phyloP scores from a whole-genome alignment of 2,329 filamentous ascomycete species.

The Cercospora sp. region DNA sequence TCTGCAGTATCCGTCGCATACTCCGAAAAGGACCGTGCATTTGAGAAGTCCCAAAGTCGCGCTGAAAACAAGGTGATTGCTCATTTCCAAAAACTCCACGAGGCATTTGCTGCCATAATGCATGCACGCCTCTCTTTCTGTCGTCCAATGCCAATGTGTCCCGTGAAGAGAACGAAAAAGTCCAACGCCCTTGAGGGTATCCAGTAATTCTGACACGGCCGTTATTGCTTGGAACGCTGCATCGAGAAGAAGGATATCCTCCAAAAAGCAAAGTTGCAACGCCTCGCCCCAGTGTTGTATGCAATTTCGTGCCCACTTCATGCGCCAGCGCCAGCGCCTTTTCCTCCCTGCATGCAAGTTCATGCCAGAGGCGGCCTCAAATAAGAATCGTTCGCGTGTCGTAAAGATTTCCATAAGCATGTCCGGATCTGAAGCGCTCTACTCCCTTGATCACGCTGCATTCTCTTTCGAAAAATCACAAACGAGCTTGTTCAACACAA shows the following conservation, averaged over 20 bases:
- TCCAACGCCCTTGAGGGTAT: not conserved
- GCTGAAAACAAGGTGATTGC: not conserved
- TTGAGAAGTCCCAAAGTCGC: not conserved
- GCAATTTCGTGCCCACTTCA: not conserved
- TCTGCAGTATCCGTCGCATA: not conserved
- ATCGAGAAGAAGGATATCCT: not conserved
- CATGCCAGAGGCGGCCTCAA: not conserved
- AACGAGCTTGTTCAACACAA: not conserved
- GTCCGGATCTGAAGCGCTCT: not conserved
- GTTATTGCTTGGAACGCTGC: not conserved
- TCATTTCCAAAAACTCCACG: not conserved
- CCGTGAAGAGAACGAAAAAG: not conserved
- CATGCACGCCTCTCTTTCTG: not conserved
- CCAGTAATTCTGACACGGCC: not conserved
- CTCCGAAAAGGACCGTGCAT: not conserved
- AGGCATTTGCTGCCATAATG: constrained; percentile 1
- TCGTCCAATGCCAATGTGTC: not conserved
- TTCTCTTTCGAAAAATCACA: not conserved
- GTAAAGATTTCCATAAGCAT: not conserved
- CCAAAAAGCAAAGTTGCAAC: not conserved
- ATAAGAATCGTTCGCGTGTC: not conserved
- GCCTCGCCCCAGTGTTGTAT: not conserved
- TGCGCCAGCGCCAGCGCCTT: not conserved
- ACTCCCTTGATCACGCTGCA: not conserved
- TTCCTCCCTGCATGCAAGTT: not conserved